A percentile compares a stretch with the other conserved stretches of the same genome.
Conservation (phyloP, 345 rosid species). For the Salix viminalis region DNA sequence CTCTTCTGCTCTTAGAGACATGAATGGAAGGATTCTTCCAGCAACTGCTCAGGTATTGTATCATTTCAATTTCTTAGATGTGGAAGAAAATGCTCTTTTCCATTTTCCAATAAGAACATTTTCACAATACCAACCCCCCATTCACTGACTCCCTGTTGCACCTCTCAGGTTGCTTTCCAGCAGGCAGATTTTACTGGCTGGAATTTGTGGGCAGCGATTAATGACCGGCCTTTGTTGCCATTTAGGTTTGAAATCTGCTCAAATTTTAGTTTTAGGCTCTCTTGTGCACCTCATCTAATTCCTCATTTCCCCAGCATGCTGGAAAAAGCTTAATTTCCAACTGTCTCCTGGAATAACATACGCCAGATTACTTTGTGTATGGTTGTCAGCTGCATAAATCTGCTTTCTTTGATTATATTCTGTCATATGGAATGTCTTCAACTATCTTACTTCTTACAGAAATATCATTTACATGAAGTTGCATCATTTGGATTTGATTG, state of each 20-base stretch:
- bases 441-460: neutral
- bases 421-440: too few species aligned
- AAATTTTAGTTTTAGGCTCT: too few species aligned
- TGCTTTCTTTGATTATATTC: too few species aligned
- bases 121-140: neutral
- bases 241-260: constrained; percentile 50
- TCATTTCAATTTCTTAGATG: neutral
- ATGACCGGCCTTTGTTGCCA: constrained; percentile 79
- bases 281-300: too few species aligned
- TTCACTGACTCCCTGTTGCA: constrained; percentile 9
- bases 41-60: constrained; percentile 79
- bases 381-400: too few species aligned
- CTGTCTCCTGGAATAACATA: too few species aligned
- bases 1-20: constrained; percentile 77
- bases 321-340: too few species aligned
- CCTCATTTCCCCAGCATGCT: too few species aligned
- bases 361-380: too few species aligned
- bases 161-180: constrained; percentile 85
- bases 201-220: constrained; percentile 97
- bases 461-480: neutral
- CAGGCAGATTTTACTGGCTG: constrained; percentile 96
- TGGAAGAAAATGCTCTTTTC: neutral
- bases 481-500: neutral
- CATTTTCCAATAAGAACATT: neutral
- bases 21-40: constrained; percentile 72